Evolutionary conservation across 2,329 filamentous ascomycete genomes (phyloP).

Genomic region (Penicillium sp.): DNA sequence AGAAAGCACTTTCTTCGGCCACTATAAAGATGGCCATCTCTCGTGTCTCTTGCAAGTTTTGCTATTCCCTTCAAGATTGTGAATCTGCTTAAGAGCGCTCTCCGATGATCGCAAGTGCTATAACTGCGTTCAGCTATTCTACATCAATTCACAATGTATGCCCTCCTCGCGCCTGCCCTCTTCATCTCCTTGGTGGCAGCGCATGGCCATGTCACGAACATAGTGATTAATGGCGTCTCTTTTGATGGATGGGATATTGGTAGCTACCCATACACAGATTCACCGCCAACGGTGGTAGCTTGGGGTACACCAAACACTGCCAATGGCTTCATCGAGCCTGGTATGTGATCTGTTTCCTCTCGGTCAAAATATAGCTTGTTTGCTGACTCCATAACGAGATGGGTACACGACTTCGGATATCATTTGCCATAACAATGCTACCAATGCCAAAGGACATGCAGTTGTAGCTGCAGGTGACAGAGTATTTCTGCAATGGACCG

Average conservation of each 20-base stretch:
- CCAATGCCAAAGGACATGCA: conserved; percentile 51
- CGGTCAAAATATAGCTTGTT: background rate
- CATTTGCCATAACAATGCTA: conserved; percentile 61
- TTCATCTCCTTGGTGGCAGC: conserved; percentile 32
- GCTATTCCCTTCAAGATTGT: background rate
- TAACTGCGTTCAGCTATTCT: background rate
- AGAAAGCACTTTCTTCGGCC: background rate
- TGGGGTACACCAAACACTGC: conserved; percentile 57
- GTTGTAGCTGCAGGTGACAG: conserved; percentile 60
- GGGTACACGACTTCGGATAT: conserved; percentile 54
- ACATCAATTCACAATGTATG: background rate
- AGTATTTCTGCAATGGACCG: conserved; percentile 62
- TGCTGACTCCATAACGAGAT: conserved; percentile 4
- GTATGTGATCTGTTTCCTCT: conserved; percentile 1
- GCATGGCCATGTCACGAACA: conserved; percentile 38
- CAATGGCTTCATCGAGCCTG: conserved; percentile 54
- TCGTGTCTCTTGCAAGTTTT: background rate
- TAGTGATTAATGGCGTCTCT: conserved; percentile 38
- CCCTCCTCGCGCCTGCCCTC: conserved; percentile 8
- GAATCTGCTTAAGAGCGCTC: background rate
- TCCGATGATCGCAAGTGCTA: too few relatives aligned
- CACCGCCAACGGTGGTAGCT: conserved; percentile 48
- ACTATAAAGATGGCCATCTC: conserved; percentile 1
- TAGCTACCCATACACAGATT: conserved; percentile 29
- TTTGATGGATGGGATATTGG: conserved; percentile 44